Base-by-base conservation (phyloP, 768 basidiomycete species). In the Lentinula aciculospora region DNA sequence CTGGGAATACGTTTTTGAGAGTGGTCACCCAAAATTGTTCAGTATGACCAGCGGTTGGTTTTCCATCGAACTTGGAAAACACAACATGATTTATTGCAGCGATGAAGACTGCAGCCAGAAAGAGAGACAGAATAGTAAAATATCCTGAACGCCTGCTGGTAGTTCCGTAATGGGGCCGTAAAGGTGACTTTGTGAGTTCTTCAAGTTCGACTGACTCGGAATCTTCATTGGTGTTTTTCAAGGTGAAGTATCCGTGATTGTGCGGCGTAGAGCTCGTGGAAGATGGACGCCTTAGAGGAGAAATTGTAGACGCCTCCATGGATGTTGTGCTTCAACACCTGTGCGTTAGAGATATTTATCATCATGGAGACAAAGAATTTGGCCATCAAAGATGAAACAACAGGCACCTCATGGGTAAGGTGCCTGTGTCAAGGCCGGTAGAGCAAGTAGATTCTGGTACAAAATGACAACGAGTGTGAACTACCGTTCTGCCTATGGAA, bases 11-110 rank as follows among this genome's bases (percentile, higher is more conserved):
- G 23, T 53, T 53, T 28, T 53, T 36, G 9, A 53, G 21, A 10
- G 36, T 25, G 9, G 51, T 37, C 6, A 53, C 51, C 51, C 51
- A 53, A 23, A 53, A 53, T 36, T 53, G 51, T n/a, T 32, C 23
- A 6, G 36, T 53, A 37, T 39, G 51, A 25, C 36, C 34, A 21
- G 32, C 34, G 15, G 51, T 53, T 23, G 15, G 32, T 53, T n/a
- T 53, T 28, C 51, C 51, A 39, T 53, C 36, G 10, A 53, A 23
- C 17, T 53, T 32, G 0, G 34, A 37, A 9, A 53, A 53, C 4
- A 36, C 51, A n/a, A 53, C 36, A 37, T 53, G 51, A 17, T 53
- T 53, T 1, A 53, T 53, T 3, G 19, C 32, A 19, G 51, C 51
- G 8, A 39, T 34, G 1, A 53, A 17, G 25, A 36, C 36, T 25